A percentile compares a stretch with the other conserved stretches of the same genome.
phyloP scores from a whole-genome alignment of 164 flowering plant genomes.

The Umbilicus rupestris region DNA sequence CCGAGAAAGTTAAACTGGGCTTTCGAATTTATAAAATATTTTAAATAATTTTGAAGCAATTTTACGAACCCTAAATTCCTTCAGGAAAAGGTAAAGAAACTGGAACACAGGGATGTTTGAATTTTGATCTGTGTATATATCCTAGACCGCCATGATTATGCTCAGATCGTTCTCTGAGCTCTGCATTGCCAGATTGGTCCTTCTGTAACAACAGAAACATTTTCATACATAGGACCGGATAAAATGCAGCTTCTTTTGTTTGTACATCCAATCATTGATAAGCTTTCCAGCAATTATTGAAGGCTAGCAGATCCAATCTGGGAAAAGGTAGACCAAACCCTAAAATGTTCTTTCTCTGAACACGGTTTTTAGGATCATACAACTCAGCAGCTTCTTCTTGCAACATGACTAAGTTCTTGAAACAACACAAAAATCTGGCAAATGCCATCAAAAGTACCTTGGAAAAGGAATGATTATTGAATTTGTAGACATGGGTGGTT shows the following conservation, averaged over 20 bases:
- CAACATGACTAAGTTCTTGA: too few relatives aligned
- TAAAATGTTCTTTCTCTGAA: too few relatives aligned
- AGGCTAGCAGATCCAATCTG: neutral
- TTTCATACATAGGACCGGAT: neutral
- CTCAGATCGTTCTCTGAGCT: neutral
- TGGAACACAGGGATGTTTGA: too few relatives aligned
- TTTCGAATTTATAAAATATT: too few relatives aligned
- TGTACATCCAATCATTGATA: neutral
- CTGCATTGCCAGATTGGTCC: neutral
- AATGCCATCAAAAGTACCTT: neutral
- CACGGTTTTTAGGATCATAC: too few relatives aligned
- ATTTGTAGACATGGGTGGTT: neutral
- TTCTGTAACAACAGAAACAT: neutral
- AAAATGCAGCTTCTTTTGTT: neutral
- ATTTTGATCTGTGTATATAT: neutral
- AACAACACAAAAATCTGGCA: neutral
- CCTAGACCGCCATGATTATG: neutral
- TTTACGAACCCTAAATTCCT: too few relatives aligned
- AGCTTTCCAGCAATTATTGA: neutral
- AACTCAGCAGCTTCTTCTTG: too few relatives aligned
- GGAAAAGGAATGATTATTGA: neutral
- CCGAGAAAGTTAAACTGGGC: too few relatives aligned
- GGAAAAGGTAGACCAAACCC: too few relatives aligned
- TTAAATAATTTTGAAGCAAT: too few relatives aligned
- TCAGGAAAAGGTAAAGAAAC: too few relatives aligned